Percentiles rank a stretch among this genome's conserved stretches.
Conservation (phyloP, 495 filamentous ascomycete genomes). For the Hyaloscypha finlandica region DNA sequence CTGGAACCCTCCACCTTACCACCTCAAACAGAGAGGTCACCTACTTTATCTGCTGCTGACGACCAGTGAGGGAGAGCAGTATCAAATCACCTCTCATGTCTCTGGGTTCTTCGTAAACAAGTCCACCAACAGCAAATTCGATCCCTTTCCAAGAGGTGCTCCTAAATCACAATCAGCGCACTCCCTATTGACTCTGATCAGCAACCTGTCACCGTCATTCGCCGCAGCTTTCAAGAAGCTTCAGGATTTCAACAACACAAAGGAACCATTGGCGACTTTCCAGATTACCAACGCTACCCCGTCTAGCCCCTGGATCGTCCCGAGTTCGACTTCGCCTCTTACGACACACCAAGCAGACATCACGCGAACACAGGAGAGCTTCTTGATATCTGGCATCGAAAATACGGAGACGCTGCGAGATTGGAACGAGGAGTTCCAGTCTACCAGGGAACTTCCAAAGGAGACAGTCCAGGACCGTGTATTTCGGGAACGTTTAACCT, state of each 20-base stretch:
- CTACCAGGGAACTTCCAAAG: conserved; percentile 87
- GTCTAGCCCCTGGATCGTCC: conserved; percentile 88
- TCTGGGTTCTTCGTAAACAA: conserved; percentile 97
- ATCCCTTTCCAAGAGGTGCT: conserved; percentile 72
- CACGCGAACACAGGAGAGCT: conserved; percentile 89
- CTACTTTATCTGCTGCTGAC: conserved; percentile 86
- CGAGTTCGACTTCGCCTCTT: conserved; percentile 59
- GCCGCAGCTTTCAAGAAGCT: conserved; percentile 67
- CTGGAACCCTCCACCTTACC: conserved; percentile 95
- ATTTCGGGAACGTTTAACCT: conserved; percentile 89
- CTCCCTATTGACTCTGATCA: conserved; percentile 81
- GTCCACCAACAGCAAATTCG: conserved; percentile 86
- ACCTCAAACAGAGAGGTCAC: conserved; percentile 88
- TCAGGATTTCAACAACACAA: conserved; percentile 77
- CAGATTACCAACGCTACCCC: conserved; percentile 93
- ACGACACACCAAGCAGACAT: conserved; percentile 78
- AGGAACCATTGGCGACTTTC: conserved; percentile 89
- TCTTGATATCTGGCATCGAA: conserved; percentile 84
- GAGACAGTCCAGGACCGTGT: conserved; percentile 94
- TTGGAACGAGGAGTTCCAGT: conserved; percentile 99
- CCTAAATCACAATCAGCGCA: conserved; percentile 75
- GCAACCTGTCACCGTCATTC: conserved; percentile 81
- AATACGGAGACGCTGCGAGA: conserved; percentile 92
- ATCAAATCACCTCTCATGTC: conserved; percentile 89
- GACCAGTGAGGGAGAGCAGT: conserved; percentile 89